Conservation (phyloP, 2,329 filamentous ascomycete genomes). For the Claviceps spartinae region DNA sequence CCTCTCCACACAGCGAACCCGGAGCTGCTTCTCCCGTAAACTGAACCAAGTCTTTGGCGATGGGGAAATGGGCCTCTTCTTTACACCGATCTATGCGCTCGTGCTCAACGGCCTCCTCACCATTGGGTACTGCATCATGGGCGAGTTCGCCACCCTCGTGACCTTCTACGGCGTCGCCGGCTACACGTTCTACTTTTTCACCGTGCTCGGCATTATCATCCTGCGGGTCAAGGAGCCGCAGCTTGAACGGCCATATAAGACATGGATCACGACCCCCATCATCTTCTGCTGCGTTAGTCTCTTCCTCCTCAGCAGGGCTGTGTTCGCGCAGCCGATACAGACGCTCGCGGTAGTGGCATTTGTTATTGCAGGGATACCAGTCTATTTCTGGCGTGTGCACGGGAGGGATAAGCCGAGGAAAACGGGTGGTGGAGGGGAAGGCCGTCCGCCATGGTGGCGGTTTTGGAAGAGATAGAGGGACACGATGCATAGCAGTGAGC, state of each 20-base stretch:
- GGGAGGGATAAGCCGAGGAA: constrained; percentile 41
- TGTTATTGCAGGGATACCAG: constrained; percentile 66
- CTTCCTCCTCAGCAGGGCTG: constrained; percentile 75
- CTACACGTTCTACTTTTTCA: constrained; percentile 94
- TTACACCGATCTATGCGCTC: constrained; percentile 88
- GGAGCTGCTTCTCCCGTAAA: constrained; percentile 43
- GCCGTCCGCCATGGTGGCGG: constrained; percentile 37
- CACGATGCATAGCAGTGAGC: too few relatives aligned
- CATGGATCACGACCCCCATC: constrained; percentile 93
- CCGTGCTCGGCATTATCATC: constrained; percentile 84
- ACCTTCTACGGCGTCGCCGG: constrained; percentile 97
- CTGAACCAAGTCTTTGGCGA: constrained; percentile 58
- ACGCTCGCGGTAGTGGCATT: constrained; percentile 79
- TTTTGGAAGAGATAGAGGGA: constrained; percentile 35
- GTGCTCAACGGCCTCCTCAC: constrained; percentile 67
- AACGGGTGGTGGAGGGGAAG: constrained; percentile 23
- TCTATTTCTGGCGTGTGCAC: constrained; percentile 79
- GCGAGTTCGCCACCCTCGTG: constrained; percentile 81
- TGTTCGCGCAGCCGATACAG: constrained; percentile 84
- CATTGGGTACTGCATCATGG: constrained; percentile 63
- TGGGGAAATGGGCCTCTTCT: constrained; percentile 68
- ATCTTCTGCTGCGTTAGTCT: constrained; percentile 97
- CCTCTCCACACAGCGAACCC: constrained; percentile 31
- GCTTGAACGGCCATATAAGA: constrained; percentile 81
- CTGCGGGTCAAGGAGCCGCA: constrained; percentile 76